Evolutionary conservation across 495 filamentous ascomycete species (phyloP), one percentile per base, ranked within the genome.

Genomic region (Aspergillus wentii): DNA sequence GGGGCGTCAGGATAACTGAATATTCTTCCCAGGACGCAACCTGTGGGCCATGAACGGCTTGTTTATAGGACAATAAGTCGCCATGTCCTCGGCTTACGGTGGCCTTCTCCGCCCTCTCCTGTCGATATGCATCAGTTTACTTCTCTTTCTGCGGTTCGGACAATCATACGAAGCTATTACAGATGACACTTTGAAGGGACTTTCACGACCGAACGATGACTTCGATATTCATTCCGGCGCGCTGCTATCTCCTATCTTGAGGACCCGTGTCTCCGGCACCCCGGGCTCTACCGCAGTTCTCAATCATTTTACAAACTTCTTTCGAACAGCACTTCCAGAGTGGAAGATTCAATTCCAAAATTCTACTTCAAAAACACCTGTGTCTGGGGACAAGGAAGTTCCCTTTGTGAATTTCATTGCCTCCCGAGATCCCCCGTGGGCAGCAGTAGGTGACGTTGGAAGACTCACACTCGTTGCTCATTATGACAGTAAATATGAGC

Each of bases 351-450:
- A 80, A 18, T 85, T 85, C 49, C 91, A 94, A 44, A 97, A 96
- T 57, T 91, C 85, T 0, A 90, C 87, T 0, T 75, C 79, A 5
- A 83, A 62, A 35, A 96, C 92, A 0, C 92, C 92, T 0, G 68
- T 75, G 0, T 82, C 84, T 0, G 76, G 80, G 3, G 68, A 75
- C 18, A 75, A 67, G 30, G 68, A 83, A 10, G 65, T 97, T 0
- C 88, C 88, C 0, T 98, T 98, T 57, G 61, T 74, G 34, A 98
- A 97, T 52, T 66, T 97, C 26, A 82, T 96, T 33, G 79, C 87
- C 20, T 81, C 79, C n/a, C 81, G 89, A 35, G 91, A 98, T 58
- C 92, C 92, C 17, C 92, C 92, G 2, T 88, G 87, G 79, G 65
- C 79, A 2, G 48, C 62, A 3, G 56, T 65, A 2, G 91, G 88